Evolutionary conservation across 2,329 filamentous ascomycete genomes (phyloP).

Genomic region (Kalmusia sp.): DNA sequence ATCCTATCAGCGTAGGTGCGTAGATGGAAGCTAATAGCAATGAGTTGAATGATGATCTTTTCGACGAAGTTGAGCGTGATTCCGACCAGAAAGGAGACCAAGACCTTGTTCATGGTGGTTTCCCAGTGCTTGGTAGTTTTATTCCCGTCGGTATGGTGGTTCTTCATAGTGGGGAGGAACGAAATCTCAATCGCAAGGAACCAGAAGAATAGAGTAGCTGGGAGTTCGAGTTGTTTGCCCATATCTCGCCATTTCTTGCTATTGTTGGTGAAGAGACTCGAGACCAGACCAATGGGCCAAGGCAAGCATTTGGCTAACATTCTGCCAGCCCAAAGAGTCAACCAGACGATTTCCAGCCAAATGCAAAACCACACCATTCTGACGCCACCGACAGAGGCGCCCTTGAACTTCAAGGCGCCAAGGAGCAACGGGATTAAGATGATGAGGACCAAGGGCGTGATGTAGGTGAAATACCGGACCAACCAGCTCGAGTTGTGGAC

Average conservation of each 20-base stretch:
- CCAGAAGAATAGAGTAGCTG: conserved; percentile 89
- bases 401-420: conserved; percentile 65
- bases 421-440: conserved; percentile 73
- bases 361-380: conserved; percentile 89
- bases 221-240: conserved; percentile 83
- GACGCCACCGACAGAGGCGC: conserved; percentile 75
- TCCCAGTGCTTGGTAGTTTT: conserved; percentile 71
- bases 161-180: conserved; percentile 81
- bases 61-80: conserved; percentile 82
- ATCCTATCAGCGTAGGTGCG: conserved; percentile 91
- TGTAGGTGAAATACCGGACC: conserved; percentile 75
- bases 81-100: conserved; percentile 83
- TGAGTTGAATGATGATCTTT: conserved; percentile 93
- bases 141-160: conserved; percentile 64
- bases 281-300: conserved; percentile 66
- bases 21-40: conserved; percentile 90
- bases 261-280: conserved; percentile 83
- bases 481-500: conserved; percentile 71
- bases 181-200: conserved; percentile 85
- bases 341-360: conserved; percentile 93
- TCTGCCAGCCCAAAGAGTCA: conserved; percentile 82
- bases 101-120: conserved; percentile 79
- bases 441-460: conserved; percentile 68
- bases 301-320: conserved; percentile 71
- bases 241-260: conserved; percentile 94